Base-by-base conservation (phyloP, 192 early-diverging fungal species). In the Entomortierella parvispora region DNA sequence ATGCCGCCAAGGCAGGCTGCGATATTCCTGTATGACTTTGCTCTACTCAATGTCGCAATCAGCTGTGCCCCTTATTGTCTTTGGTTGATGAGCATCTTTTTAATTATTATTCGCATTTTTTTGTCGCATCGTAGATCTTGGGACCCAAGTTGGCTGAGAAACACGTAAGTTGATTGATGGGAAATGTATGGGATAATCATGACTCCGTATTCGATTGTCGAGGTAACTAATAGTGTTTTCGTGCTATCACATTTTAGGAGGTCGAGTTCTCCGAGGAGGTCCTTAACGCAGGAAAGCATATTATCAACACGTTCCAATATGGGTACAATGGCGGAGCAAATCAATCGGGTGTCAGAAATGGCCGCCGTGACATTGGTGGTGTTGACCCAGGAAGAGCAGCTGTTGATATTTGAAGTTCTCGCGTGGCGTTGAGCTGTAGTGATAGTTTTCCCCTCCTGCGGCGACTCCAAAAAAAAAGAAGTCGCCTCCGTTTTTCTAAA, bases 121-220 rank as follows among this genome's bases (percentile, higher is more conserved):
- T 25, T 17, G 26, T 32, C 4, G 23, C 42, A 14, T 49, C 9
- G 18, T 72, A 84, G 82, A 72, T 69, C 25, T 81, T 94, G 48
- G 93, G 93, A 4, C 93, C 93, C 12, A 92, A 91, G 74, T 80
- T 93, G 34, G 88, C 90, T 3, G 90, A 92, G 22, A 89, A 88
- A 65, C 85, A 71, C 50, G 68, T 70, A 70, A 42, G 66, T 58
- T 1, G 9, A 8, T 31, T 51, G n/a, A n/a, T n/a, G n/a, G n/a
- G n/a, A n/a, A n/a, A n/a, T n/a, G n/a, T n/a, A n/a, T n/a, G 7
- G 51, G 17, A 25, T 18, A 53, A 53, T 7, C 3, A 28, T 28
- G 3, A 2, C 22, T 10, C 17, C 45, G 22, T 14, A 52, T 25
- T 20, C 7, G n/a, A 20, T 11, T 33, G 44, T 22, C 34, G 6